These are phyloP conservation scores for Cyberlindnera amylophila DNA, from an alignment of 805 yeast genomes.

Conservation along the genomic window DNA sequence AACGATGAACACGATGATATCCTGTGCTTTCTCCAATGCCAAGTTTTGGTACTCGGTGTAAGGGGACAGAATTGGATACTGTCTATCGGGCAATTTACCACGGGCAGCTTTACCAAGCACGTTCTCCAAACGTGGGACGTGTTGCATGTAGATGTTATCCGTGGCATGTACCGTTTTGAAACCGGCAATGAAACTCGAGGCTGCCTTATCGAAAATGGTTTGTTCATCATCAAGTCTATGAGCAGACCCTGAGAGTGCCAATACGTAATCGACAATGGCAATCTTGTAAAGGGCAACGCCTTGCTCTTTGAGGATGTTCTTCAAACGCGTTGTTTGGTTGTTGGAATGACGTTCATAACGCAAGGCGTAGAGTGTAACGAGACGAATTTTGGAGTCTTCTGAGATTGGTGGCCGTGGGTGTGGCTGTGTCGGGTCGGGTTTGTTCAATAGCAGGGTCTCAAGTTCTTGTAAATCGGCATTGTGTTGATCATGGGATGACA, in stretches of 20 bases:
- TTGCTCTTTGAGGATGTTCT: slow-evolving; percentile 34
- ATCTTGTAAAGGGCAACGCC: slow-evolving; percentile 29
- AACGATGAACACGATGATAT: slow-evolving; percentile 65
- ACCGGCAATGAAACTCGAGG: slow-evolving; percentile 30
- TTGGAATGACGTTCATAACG: slow-evolving; percentile 56
- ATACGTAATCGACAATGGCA: slow-evolving; percentile 34
- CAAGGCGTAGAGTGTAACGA: slow-evolving; percentile 70
- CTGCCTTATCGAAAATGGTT: slow-evolving; percentile 27
- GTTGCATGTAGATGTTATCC: slow-evolving; percentile 87
- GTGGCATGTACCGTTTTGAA: slow-evolving; percentile 37
- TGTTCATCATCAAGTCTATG: slow-evolving; percentile 39
- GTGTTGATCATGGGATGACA: slow-evolving; percentile 64
- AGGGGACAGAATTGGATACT: slow-evolving; percentile 44
- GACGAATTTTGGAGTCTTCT: slow-evolving; percentile 59
- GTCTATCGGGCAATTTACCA: slow-evolving; percentile 31
- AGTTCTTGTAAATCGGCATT: slow-evolving; percentile 53
- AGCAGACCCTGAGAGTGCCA: slow-evolving; percentile 41
- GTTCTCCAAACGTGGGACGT: slow-evolving; percentile 64
- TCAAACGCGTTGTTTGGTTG: slow-evolving; percentile 39
- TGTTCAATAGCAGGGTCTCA: slow-evolving; percentile 46
- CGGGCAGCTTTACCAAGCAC: slow-evolving; percentile 33
- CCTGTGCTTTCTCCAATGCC: slow-evolving; percentile 44
- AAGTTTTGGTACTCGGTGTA: slow-evolving; percentile 19
- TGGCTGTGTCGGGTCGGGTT: slow-evolving; percentile 27
- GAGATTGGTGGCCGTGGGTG: slow-evolving; percentile 39